Base-by-base conservation (phyloP, 2,329 filamentous ascomycete genomes). In the Pseudogymnoascus sp. region DNA sequence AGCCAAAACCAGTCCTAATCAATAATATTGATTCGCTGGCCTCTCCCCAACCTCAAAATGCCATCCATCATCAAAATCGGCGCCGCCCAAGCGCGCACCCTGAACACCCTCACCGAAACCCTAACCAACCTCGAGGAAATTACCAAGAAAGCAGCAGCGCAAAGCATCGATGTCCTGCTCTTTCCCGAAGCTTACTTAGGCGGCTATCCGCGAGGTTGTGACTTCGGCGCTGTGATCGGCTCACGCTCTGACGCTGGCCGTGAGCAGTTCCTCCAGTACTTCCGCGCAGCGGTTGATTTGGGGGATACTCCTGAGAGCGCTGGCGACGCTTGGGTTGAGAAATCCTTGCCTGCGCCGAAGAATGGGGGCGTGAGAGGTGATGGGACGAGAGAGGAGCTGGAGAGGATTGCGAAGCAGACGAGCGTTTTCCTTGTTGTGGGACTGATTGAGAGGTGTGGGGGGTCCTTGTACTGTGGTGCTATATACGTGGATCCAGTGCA, bases 131-230 rank as follows among this genome's bases (percentile, higher is more conserved):
- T 96, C 60, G 80, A 86, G 69, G 68, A 73, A 9, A 84, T 89
- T 12, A 86, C 89, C 35, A 76, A 76, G 23, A 76, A 80, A 36
- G 92, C 92, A n/a, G 83, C 86, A 3, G 68, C 73, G 1, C 71
- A 76, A 62, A 68, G 71, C 2, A 76, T 84, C 39, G 80, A 94
- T 72, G 80, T 97, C 59, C 80, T 97, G 28, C 84, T 97, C 60
- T 92, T 97, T 65, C 93, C 93, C 0, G 92, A 97, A 78, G 92
- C 92, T 22, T 96, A 91, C 72, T 82, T 97, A 1, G 93, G 93
- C 55, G 93, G 92, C 1, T 97, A 97, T 72, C 93, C 93, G 16
- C 88, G 92, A 9, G 91, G 88, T 16, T 87, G 87, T 65, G 79
- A 79, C 60, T 96, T 96, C 70, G 92, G 92, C 4, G 86, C 85